Base-by-base conservation (phyloP, 768 basidiomycete genomes). In the Hysterangium stoloniferum region DNA sequence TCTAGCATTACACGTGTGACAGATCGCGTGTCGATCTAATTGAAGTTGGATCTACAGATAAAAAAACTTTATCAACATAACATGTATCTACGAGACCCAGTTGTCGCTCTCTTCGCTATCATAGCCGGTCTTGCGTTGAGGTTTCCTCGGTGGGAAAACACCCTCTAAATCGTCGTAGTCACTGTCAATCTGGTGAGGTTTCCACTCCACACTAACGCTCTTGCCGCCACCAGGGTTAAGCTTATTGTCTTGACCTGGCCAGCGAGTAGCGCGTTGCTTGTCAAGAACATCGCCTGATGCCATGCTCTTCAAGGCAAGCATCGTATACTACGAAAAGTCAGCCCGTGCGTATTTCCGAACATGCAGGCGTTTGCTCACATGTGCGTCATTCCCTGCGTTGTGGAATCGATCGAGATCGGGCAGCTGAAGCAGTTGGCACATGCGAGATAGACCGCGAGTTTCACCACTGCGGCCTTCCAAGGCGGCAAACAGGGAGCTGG, bases 361-460 rank as follows among this genome's bases (percentile, higher is more conserved):
- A 17, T 34, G 33, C 33, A 33, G 12, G 15, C 17, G 45, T 31
- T 37, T 4, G 63, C 80, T 35, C 57, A 90, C 89, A 62, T 84
- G 74, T 1, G 89, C 88, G 62, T 92, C 87, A 59, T 91, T 92
- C 0, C 88, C 89, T 1, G 86, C 88, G 59, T 93, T 94, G 71
- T 91, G 91, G 52, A 85, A 65, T 57, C 72, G 69, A 29, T 71
- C 56, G n/a, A 48, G 42, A 1, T 77, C 75, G 0, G 66, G 55
- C 44, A 90, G 71, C 44, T 79, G 75, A 19, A 93, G 71, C 45
- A 81, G 76, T 40, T 69, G 67, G 63, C 83, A 86, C 27, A 80
- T 72, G 33, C 78, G 75, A 54, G 76, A 76, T 19, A 94, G 73
- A 1, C 70, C 67, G 41, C 76, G 66, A 36, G 74, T 72, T 61